Evolutionary conservation across 2,329 filamentous ascomycete genomes (phyloP).

Genomic region (Trichoderma pleuroti): DNA sequence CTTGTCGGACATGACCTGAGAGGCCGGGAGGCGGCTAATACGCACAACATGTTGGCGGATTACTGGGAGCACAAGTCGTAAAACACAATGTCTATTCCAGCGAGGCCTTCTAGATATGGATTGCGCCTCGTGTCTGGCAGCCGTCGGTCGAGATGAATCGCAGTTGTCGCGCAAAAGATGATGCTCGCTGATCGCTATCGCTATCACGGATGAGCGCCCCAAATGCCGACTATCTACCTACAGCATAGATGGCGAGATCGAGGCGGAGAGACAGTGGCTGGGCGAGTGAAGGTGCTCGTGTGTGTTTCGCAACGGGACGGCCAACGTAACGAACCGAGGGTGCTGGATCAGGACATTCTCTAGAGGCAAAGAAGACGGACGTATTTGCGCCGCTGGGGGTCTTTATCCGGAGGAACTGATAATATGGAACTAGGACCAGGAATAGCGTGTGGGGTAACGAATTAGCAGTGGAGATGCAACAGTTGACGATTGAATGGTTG

Average conservation of each 20-base stretch:
- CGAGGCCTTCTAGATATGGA: neutral
- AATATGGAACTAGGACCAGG: constrained; percentile 1
- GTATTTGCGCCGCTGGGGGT: neutral
- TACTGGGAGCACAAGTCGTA: neutral
- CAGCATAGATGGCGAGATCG: neutral
- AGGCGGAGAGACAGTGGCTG: neutral
- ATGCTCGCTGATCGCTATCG: constrained; percentile 5
- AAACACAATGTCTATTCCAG: neutral
- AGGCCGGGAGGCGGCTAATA: neutral
- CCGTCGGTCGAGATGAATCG: neutral
- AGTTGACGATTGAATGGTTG: neutral
- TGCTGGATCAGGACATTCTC: neutral
- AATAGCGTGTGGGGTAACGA: constrained; percentile 15
- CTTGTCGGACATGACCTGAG: neutral
- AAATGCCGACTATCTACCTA: neutral
- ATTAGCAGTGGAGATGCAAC: neutral
- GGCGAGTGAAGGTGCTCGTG: neutral
- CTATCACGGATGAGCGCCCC: neutral
- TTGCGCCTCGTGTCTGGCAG: neutral
- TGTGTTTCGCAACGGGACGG: neutral
- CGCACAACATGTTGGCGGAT: constrained; percentile 28
- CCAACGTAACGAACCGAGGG: neutral
- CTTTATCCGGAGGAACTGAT: constrained; percentile 16
- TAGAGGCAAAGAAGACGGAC: neutral
- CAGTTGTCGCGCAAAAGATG: constrained; percentile 2